Percentiles rank a stretch among this genome's conserved stretches.
Evolutionary conservation across 2,329 filamentous ascomycete genomes (phyloP).

Genomic region (Tolypocladium album): DNA sequence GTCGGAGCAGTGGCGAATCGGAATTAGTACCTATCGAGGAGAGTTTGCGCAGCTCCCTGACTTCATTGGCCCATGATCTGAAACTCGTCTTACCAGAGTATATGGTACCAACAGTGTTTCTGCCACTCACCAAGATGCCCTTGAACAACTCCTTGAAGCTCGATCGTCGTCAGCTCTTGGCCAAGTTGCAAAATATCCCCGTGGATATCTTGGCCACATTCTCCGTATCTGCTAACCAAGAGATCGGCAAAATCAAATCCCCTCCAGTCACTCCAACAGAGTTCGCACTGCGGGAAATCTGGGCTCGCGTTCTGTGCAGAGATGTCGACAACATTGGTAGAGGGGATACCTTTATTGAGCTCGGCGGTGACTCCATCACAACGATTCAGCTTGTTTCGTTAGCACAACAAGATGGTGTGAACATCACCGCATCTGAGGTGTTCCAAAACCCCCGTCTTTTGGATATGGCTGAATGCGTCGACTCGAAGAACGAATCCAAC

Average conservation of each 20-base stretch:
- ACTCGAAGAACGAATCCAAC: neutral
- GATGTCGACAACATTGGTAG: slow-evolving; percentile 15
- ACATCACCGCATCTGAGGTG: slow-evolving; percentile 11
- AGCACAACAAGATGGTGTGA: slow-evolving; percentile 1
- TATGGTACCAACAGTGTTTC: neutral
- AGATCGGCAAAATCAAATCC: neutral
- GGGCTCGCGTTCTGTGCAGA: slow-evolving; percentile 30
- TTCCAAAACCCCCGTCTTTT: slow-evolving; percentile 2
- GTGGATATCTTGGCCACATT: neutral
- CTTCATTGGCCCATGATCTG: neutral
- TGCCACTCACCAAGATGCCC: neutral
- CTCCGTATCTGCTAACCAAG: neutral
- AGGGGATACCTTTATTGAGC: slow-evolving; percentile 6
- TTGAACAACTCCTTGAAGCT: neutral
- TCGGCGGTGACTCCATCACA: slow-evolving; percentile 25
- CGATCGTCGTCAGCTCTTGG: neutral
- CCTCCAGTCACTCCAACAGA: neutral
- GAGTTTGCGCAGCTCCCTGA: neutral
- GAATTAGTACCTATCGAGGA: neutral
- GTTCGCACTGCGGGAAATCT: slow-evolving; percentile 17
- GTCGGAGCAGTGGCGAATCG: neutral
- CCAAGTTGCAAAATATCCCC: neutral
- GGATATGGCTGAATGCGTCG: neutral
- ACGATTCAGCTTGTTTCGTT: slow-evolving; percentile 6
- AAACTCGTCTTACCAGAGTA: neutral